A percentile compares a stretch with the other conserved stretches of the same genome.
phyloP scores from a whole-genome alignment of 2,329 filamentous ascomycete species.

The Pseudogymnoascus pannorum region DNA sequence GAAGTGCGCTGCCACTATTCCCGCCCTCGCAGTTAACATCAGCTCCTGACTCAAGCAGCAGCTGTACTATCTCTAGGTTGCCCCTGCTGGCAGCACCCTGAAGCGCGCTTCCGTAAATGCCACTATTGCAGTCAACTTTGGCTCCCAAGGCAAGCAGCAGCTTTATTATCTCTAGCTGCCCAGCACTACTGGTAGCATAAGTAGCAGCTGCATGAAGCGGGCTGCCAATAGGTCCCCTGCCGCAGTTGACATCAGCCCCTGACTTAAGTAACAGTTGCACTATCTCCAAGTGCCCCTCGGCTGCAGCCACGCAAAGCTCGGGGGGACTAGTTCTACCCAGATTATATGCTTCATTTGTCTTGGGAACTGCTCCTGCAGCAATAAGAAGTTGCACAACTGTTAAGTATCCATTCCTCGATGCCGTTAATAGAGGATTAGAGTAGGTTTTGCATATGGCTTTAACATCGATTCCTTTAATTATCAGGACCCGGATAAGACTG shows the following conservation, averaged over 20 bases:
- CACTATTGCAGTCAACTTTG: constrained; percentile 16
- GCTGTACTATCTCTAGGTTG: constrained; percentile 8
- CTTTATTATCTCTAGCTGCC: constrained; percentile 12
- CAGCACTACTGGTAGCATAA: too few species aligned
- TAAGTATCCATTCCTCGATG: background rate
- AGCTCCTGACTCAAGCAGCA: constrained; percentile 14
- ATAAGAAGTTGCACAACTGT: background rate
- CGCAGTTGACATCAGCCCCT: background rate
- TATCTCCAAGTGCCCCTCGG: background rate
- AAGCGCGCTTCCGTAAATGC: background rate
- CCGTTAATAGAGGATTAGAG: background rate
- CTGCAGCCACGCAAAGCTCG: too few species aligned
- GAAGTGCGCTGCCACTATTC: background rate
- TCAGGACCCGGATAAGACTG: background rate
- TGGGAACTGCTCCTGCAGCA: background rate
- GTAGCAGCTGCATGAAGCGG: constrained; percentile 11
- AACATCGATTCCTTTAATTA: background rate
- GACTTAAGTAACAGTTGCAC: constrained; percentile 8
- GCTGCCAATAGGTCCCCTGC: background rate
- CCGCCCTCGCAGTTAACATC: background rate
- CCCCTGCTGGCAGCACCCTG: background rate
- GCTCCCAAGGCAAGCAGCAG: constrained; percentile 12
- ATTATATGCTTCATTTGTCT: too few species aligned
- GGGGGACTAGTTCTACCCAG: too few species aligned
- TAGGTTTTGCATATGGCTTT: background rate